Conservation (phyloP, 2,329 filamentous ascomycete genomes). For the Podosphaera fusca region DNA sequence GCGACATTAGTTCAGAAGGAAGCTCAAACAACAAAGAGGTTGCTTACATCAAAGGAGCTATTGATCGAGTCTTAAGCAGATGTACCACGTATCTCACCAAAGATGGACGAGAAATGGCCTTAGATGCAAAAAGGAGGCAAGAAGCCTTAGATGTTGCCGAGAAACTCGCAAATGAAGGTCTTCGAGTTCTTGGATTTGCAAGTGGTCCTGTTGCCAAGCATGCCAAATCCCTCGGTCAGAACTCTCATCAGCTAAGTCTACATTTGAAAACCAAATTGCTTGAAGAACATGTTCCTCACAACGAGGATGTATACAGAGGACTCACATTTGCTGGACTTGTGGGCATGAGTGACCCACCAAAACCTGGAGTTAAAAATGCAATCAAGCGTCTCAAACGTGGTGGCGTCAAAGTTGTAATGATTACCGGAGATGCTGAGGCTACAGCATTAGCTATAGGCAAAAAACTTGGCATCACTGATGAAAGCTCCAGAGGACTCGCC, state of each 20-base stretch:
- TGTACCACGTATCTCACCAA: constrained; percentile 80
- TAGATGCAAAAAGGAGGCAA: constrained; percentile 54
- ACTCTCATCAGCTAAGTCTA: constrained; percentile 26
- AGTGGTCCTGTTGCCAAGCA: constrained; percentile 45
- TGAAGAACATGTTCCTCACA: constrained; percentile 16
- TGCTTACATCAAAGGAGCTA: constrained; percentile 85
- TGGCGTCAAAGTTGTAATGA: constrained; percentile 96
- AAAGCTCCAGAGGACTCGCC: constrained; percentile 26
- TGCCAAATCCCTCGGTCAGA: constrained; percentile 18
- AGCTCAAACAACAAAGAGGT: constrained; percentile 34
- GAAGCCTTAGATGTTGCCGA: constrained; percentile 63
- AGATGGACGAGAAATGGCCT: constrained; percentile 64
- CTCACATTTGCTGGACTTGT: constrained; percentile 81
- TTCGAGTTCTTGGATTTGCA: constrained; percentile 81
- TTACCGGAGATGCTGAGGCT: constrained; percentile 87
- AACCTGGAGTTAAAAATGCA: constrained; percentile 70
- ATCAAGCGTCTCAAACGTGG: constrained; percentile 81
- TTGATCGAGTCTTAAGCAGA: constrained; percentile 64
- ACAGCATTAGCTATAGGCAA: constrained; percentile 85
- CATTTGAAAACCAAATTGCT: constrained; percentile 17
- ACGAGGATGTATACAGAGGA: constrained; percentile 58
- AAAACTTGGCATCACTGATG: constrained; percentile 83
- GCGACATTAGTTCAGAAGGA: constrained; percentile 17
- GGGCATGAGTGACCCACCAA: constrained; percentile 90
- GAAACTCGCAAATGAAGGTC: constrained; percentile 65